These are phyloP conservation scores for Coffea humblotiana DNA, from an alignment of 305 asterid species.

Conservation along the genomic window DNA sequence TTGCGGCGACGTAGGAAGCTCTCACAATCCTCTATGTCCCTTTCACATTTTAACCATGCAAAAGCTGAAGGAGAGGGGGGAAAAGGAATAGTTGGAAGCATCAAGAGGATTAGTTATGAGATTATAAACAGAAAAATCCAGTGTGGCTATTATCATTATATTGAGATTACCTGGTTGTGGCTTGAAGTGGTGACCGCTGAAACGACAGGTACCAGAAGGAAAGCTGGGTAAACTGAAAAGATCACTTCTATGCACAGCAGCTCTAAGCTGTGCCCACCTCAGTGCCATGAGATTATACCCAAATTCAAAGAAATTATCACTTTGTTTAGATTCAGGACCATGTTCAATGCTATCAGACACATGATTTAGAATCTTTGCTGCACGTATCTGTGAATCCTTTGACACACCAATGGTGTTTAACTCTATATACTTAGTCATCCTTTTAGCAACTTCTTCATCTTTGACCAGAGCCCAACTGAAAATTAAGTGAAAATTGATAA, in stretches of 20 bases:
- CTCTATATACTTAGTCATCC: constrained; percentile 73
- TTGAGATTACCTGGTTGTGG: constrained; percentile 63
- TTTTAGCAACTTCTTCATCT: constrained; percentile 65
- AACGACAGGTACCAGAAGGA: constrained; percentile 50
- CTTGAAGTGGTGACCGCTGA: constrained; percentile 50
- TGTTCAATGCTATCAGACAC: constrained; percentile 53
- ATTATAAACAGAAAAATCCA: neutral
- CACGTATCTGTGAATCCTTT: constrained; percentile 84
- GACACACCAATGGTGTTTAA: constrained; percentile 84
- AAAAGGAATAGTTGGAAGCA: neutral
- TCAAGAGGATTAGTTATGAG: neutral
- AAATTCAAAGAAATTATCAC: constrained; percentile 57
- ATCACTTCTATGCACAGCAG: constrained; percentile 45
- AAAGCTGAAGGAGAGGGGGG: constrained; percentile 46
- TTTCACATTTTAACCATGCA: constrained; percentile 85
- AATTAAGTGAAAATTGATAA: neutral
- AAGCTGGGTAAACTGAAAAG: constrained; percentile 66
- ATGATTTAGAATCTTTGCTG: constrained; percentile 70
- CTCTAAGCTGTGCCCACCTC: constrained; percentile 75
- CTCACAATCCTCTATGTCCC: constrained; percentile 63
- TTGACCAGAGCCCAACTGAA: constrained; percentile 91
- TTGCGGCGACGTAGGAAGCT: constrained; percentile 59
- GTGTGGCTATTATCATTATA: neutral
- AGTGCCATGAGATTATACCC: constrained; percentile 47
- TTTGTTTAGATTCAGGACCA: constrained; percentile 26